phyloP scores from a whole-genome alignment of 345 rosid genomes.

The Aquilaria malaccensis region DNA sequence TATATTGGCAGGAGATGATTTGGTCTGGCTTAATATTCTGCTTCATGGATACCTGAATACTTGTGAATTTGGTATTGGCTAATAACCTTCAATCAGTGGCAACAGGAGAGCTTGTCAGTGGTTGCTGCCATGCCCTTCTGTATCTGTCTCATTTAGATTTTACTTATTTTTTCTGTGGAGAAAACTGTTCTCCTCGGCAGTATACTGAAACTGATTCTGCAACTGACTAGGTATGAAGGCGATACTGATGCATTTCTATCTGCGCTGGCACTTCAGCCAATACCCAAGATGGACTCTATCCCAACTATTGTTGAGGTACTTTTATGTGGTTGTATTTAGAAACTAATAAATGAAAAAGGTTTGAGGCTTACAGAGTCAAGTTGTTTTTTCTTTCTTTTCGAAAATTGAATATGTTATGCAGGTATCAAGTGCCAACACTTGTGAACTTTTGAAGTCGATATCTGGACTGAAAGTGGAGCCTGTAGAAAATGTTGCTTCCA shows the following conservation, averaged over 20 bases:
- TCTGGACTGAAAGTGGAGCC: slow-evolving; percentile 87
- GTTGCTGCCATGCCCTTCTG: not conserved
- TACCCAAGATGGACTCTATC: slow-evolving; percentile 57
- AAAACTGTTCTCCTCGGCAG: slow-evolving; percentile 7
- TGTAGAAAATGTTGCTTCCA: slow-evolving; percentile 83
- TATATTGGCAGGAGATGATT: not conserved
- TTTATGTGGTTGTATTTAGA: not conserved
- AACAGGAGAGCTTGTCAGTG: not conserved
- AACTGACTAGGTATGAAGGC: slow-evolving; percentile 69
- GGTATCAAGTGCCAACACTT: slow-evolving; percentile 74
- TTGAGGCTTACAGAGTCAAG: slow-evolving; percentile 7
- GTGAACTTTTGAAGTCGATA: slow-evolving; percentile 82
- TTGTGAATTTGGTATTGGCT: not conserved
- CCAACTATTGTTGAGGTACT: slow-evolving; percentile 95
- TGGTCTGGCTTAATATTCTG: too few species aligned
- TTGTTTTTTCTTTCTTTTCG: slow-evolving; percentile 10
- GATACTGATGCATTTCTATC: slow-evolving; percentile 92
- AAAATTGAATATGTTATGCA: slow-evolving; percentile 23
- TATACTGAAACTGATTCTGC: slow-evolving; percentile 23
- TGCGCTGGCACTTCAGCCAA: slow-evolving; percentile 89
- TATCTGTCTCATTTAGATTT: not conserved
- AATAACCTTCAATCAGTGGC: not conserved
- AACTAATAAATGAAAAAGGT: not conserved
- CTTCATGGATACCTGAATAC: not conserved
- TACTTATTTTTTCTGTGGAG: not conserved